Evolutionary conservation across 164 flowering plant species (phyloP).

Genomic region (Kalanchoe fedtschenkoi): DNA sequence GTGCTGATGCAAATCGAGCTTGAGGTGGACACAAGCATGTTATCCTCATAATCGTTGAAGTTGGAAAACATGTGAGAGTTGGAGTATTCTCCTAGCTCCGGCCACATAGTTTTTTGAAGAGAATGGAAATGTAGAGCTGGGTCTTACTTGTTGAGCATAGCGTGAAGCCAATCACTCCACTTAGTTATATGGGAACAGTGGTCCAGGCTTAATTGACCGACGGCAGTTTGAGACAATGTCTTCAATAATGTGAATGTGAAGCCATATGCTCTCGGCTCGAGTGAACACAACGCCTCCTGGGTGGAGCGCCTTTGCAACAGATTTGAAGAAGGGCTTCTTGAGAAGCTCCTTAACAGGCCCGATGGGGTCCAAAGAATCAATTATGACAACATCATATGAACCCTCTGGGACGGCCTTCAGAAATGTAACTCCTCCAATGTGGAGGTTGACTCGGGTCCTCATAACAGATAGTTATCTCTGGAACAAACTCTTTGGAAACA

Average conservation of each 20-base stretch:
- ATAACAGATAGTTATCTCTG: slow-evolving; percentile 69
- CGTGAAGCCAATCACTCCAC: too few species aligned
- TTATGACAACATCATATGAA: slow-evolving; percentile 89
- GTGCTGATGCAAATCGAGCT: neutral
- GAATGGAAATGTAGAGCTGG: neutral
- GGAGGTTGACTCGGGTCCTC: slow-evolving; percentile 81
- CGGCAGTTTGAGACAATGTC: slow-evolving; percentile 69
- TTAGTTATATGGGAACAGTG: slow-evolving; percentile 70
- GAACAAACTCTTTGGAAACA: slow-evolving; percentile 80
- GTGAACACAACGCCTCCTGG: slow-evolving; percentile 77
- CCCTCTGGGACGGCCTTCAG: slow-evolving; percentile 76
- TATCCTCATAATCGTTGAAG: neutral
- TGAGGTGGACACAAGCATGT: neutral
- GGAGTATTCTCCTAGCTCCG: neutral
- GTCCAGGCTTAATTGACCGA: slow-evolving; percentile 75
- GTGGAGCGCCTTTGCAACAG: slow-evolving; percentile 64
- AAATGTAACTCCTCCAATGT: slow-evolving; percentile 91
- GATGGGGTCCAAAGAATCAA: slow-evolving; percentile 96
- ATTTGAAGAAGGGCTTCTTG: slow-evolving; percentile 61
- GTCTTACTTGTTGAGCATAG: too few species aligned
- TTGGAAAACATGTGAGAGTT: neutral
- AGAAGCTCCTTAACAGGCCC: slow-evolving; percentile 75
- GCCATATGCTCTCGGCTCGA: too few species aligned
- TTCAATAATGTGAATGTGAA: too few species aligned
- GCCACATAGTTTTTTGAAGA: neutral